Percentiles rank a stretch among this genome's conserved stretches.
Evolutionary conservation across 1,139 yeast species (phyloP).

Genomic region (Lodderomyces parapsilosis): DNA sequence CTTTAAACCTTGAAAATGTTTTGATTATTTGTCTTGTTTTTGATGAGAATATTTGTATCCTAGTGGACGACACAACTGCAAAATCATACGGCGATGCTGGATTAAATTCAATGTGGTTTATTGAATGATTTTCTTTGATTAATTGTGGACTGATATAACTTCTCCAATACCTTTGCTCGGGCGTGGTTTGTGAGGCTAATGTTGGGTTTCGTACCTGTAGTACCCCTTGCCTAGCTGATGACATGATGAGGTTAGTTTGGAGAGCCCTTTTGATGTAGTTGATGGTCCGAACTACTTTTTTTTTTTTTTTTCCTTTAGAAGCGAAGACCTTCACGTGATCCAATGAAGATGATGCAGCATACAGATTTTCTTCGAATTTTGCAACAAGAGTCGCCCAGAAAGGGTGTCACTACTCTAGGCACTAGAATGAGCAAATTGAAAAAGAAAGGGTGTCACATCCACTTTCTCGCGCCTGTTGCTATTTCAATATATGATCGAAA

Average conservation of each 20-base stretch:
- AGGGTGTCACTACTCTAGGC: no score
- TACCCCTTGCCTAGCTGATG: conserved; percentile 71
- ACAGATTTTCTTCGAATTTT: not conserved
- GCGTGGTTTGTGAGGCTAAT: conserved; percentile 76
- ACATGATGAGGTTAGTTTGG: conserved; percentile 48
- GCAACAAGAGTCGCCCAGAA: no score
- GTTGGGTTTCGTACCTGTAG: conserved; percentile 72
- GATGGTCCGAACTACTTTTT: not conserved
- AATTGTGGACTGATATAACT: conserved; percentile 80
- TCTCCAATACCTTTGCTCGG: conserved; percentile 95
- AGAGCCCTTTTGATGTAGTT: not conserved
- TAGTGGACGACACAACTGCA: conserved; percentile 88
- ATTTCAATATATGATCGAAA: no score
- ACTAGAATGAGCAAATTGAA: no score
- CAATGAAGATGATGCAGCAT: not conserved
- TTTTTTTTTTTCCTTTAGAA: not conserved
- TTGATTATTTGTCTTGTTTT: conserved; percentile 88
- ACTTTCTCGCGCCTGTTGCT: no score
- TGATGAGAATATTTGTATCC: conserved; percentile 89
- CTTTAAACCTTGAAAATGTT: conserved; percentile 89
- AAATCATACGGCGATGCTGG: conserved; percentile 87
- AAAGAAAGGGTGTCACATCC: no score
- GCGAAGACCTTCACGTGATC: conserved; percentile 3
- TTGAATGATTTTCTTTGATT: conserved; percentile 91
- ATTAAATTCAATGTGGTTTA: conserved; percentile 83